phyloP scores from a whole-genome alignment of 139 green algal genomes.

The Coelastrella sp. region DNA sequence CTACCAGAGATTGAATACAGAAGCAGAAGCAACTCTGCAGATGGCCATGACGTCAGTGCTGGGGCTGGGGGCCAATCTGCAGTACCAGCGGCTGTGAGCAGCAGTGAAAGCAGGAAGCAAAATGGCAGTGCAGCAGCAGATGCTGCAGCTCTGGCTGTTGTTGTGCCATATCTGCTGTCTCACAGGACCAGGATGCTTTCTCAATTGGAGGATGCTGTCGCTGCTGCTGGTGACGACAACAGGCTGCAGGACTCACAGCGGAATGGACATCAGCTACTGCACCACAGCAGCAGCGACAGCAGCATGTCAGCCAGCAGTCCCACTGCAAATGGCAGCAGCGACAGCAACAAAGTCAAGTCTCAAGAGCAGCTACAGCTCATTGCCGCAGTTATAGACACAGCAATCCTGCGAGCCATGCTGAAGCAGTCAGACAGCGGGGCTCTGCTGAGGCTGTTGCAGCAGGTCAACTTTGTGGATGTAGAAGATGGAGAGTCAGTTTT shows the following conservation, averaged over 20 bases:
- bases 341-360: background rate
- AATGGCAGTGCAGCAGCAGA: conserved; percentile 17
- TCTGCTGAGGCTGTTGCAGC: conserved; percentile 81
- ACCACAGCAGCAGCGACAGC: background rate
- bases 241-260: background rate
- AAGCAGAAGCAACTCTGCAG: background rate
- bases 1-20: background rate
- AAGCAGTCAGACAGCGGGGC: conserved; percentile 74
- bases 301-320: background rate
- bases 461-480: conserved; percentile 78
- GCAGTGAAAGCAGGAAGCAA: background rate
- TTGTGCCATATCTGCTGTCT: conserved; percentile 84
- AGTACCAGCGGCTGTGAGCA: background rate
- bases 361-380: background rate
- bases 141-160: conserved; percentile 53
- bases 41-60: background rate
- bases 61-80: background rate
- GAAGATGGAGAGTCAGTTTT: conserved; percentile 62
- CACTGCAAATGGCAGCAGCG: background rate
- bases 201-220: conserved; percentile 17
- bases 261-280: conserved; percentile 3
- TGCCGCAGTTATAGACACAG: conserved; percentile 80
- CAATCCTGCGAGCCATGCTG: conserved; percentile 82
- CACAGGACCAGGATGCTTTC: conserved; percentile 75
- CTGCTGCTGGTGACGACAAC: background rate